These are phyloP conservation scores for Lentinula sp. DNA, from an alignment of 768 basidiomycete genomes.

Conservation along the genomic window DNA sequence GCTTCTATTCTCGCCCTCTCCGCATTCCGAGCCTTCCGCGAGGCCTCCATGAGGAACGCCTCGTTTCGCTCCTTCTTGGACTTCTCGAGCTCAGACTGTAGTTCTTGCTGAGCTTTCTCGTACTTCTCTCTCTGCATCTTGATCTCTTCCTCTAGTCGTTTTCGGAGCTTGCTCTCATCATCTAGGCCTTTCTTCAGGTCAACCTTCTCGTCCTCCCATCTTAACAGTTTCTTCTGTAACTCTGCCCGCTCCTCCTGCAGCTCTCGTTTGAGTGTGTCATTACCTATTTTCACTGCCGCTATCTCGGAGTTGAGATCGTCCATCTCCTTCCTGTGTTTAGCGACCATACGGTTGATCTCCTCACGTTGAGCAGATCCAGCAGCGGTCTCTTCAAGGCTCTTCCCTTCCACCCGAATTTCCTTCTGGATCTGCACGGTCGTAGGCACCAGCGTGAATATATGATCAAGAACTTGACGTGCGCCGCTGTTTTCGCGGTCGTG, in stretches of 20 bases:
- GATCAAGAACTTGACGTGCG: conserved; percentile 24
- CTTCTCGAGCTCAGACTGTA: conserved; percentile 8
- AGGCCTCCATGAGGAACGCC: conserved; percentile 4
- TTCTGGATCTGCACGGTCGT: conserved; percentile 8
- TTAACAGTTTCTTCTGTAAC: neutral
- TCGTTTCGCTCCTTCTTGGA: conserved; percentile 23
- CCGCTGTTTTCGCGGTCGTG: conserved; percentile 24
- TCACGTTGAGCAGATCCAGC: conserved; percentile 32
- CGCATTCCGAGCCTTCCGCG: neutral
- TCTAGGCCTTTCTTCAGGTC: conserved; percentile 5
- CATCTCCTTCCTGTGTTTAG: conserved; percentile 29
- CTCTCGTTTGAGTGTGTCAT: neutral
- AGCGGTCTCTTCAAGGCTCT: conserved; percentile 29
- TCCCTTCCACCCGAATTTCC: conserved; percentile 29
- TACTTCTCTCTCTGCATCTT: conserved; percentile 15
- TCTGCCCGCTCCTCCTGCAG: conserved; percentile 8
- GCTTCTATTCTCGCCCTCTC: neutral
- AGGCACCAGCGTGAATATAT: conserved; percentile 16
- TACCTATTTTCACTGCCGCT: conserved; percentile 12
- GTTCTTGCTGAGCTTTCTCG: conserved; percentile 19
- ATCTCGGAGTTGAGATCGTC: conserved; percentile 26
- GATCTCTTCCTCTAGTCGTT: neutral
- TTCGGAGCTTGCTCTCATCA: neutral
- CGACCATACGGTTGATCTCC: conserved; percentile 27
- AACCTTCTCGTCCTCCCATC: neutral